Evolutionary conservation across 768 basidiomycete species (phyloP).

Genomic region (Russula foetens): DNA sequence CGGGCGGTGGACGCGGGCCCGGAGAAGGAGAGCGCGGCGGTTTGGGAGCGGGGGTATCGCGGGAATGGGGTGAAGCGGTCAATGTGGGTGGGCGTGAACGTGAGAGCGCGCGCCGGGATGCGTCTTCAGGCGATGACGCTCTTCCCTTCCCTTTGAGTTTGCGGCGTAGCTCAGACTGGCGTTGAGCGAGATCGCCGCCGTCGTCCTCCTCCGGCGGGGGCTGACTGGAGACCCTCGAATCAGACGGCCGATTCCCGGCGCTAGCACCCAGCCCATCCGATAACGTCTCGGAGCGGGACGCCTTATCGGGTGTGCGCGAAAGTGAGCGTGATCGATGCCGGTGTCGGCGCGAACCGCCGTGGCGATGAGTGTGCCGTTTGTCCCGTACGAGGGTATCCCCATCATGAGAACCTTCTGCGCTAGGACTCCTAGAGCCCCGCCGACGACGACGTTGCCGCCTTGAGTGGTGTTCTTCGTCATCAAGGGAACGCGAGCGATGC

Average conservation of each 20-base stretch:
- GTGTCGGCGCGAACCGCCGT: not conserved
- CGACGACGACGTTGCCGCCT: not conserved
- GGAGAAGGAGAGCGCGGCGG: slow-evolving; percentile 5
- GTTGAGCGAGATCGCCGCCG: slow-evolving; percentile 21
- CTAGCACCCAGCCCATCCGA: slow-evolving; percentile 1
- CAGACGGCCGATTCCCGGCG: not conserved
- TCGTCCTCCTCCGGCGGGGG: slow-evolving; percentile 21
- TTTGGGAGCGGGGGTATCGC: not conserved
- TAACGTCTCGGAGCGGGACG: slow-evolving; percentile 23
- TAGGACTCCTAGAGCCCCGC: slow-evolving; percentile 1
- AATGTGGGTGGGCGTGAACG: not conserved
- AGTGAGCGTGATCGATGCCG: slow-evolving; percentile 21
- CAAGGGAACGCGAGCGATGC: slow-evolving; percentile 6
- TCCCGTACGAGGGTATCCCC: not conserved
- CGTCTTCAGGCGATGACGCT: not conserved
- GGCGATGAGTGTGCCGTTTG: slow-evolving; percentile 2
- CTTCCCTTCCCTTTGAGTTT: slow-evolving; percentile 27
- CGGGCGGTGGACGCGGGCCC: slow-evolving; percentile 5
- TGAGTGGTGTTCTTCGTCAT: not conserved
- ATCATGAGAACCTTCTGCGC: not conserved
- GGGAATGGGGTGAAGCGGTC: too few species aligned
- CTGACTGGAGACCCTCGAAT: slow-evolving; percentile 1
- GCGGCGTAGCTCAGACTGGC: slow-evolving; percentile 30
- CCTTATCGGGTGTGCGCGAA: slow-evolving; percentile 21
- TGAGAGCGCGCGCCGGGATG: not conserved